A percentile compares a stretch with the other conserved stretches of the same genome.
Conservation (phyloP, 371 early-diverging fungal genomes). For the Mucor sp. region DNA sequence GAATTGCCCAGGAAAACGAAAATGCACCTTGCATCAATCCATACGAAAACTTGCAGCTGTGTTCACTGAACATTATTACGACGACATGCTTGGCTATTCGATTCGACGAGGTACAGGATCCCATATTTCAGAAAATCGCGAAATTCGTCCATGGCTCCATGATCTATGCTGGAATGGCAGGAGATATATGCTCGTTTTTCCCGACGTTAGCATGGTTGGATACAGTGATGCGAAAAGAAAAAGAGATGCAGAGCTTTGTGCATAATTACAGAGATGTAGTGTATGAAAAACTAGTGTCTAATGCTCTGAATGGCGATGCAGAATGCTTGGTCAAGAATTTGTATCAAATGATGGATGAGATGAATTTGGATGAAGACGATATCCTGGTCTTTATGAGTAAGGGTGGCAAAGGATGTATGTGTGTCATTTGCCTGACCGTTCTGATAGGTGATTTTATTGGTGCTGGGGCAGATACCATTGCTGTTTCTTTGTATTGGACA, state of each 20-base stretch:
- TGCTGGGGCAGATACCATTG: constrained; percentile 23
- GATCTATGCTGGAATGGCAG: constrained; percentile 5
- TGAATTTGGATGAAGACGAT: constrained; percentile 18
- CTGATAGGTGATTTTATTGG: constrained; percentile 22
- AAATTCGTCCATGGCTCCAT: not conserved
- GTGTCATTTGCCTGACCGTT: constrained; percentile 3
- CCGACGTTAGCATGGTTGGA: constrained; percentile 2
- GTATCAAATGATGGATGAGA: constrained; percentile 22
- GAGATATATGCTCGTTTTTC: constrained; percentile 9
- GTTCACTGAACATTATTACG: constrained; percentile 14
- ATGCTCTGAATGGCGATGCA: constrained; percentile 8
- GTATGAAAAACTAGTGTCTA: constrained; percentile 2
- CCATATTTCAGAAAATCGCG: constrained; percentile 5
- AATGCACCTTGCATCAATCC: not conserved
- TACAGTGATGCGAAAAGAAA: not conserved
- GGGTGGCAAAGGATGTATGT: not conserved
- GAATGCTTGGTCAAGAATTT: constrained; percentile 23
- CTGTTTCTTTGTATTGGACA: constrained; percentile 16
- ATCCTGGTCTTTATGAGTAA: constrained; percentile 11
- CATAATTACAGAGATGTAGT: not conserved
- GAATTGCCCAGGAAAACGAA: not conserved
- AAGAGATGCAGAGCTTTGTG: constrained; percentile 4
- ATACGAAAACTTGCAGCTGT: constrained; percentile 1
- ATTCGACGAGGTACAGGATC: not conserved
- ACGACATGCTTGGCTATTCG: not conserved